phyloP scores from a whole-genome alignment of 2,329 filamentous ascomycete species.

The Dactylonectria estremocensis region DNA sequence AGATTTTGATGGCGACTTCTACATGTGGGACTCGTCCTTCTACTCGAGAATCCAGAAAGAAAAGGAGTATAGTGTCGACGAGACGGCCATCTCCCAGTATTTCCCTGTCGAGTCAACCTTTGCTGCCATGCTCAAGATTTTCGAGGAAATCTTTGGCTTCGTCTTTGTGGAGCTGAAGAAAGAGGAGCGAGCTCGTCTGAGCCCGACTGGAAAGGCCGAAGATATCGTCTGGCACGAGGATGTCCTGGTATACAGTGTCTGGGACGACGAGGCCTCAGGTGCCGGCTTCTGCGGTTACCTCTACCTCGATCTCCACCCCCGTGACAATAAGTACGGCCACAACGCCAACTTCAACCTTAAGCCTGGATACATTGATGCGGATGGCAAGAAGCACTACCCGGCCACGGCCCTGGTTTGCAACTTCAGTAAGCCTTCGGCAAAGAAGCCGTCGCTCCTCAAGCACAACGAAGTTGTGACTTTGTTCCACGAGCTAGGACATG shows the following conservation, averaged over 20 bases:
- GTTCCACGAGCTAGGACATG: conserved; percentile 84
- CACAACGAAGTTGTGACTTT: conserved; percentile 87
- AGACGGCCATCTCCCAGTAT: conserved; percentile 86
- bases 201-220: conserved; percentile 76
- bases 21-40: conserved; percentile 86
- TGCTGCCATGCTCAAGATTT: conserved; percentile 84
- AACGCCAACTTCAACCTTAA: conserved; percentile 89
- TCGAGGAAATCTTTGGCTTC: conserved; percentile 86
- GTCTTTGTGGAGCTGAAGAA: conserved; percentile 81
- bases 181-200: conserved; percentile 75
- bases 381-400: conserved; percentile 81
- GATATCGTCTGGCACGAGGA: conserved; percentile 88
- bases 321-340: conserved; percentile 87
- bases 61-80: conserved; percentile 84
- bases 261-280: conserved; percentile 82
- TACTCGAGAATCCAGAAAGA: conserved; percentile 87
- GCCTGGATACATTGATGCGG: conserved; percentile 76
- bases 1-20: conserved; percentile 78
- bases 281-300: conserved; percentile 84
- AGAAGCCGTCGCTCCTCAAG: conserved; percentile 84
- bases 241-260: conserved; percentile 86
- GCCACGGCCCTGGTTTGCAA: conserved; percentile 88
- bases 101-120: conserved; percentile 84
- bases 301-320: conserved; percentile 85
- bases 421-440: conserved; percentile 84